phyloP scores from a whole-genome alignment of 1,139 yeast species.

The Taphrina confusa region DNA sequence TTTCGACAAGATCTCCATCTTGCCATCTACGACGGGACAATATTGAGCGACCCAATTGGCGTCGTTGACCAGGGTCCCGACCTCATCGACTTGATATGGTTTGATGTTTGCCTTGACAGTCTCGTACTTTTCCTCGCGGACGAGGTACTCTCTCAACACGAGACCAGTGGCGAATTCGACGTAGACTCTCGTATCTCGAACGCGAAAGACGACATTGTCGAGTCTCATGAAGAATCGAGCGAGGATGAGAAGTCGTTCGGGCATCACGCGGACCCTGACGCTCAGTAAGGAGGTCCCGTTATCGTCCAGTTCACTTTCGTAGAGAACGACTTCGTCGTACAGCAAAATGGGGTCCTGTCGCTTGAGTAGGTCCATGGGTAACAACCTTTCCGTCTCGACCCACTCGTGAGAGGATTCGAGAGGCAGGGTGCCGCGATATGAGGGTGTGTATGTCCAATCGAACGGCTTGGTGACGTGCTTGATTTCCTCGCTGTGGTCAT shows the following conservation, averaged over 20 bases:
- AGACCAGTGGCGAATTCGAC: conserved; percentile 69
- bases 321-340: conserved; percentile 83
- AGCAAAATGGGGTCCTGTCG: conserved; percentile 83
- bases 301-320: conserved; percentile 94
- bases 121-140: conserved; percentile 67
- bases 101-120: conserved; percentile 55
- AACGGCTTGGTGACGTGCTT: conserved; percentile 70
- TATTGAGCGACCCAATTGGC: conserved; percentile 75
- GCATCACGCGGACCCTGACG: conserved; percentile 87
- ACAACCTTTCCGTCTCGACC: conserved; percentile 44
- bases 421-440: conserved; percentile 63
- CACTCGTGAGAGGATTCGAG: conserved; percentile 32
- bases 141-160: conserved; percentile 75
- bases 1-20: conserved; percentile 9
- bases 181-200: conserved; percentile 80
- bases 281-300: conserved; percentile 82
- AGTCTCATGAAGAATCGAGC: conserved; percentile 81
- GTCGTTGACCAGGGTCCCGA: conserved; percentile 74
- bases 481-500: conserved; percentile 48
- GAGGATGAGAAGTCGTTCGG: conserved; percentile 68
- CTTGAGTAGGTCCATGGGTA: conserved; percentile 71
- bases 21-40: conserved; percentile 50
- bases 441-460: conserved; percentile 94
- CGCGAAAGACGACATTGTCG: conserved; percentile 80
- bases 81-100: conserved; percentile 57